Evolutionary conservation across 805 yeast genomes (phyloP).

Genomic region (Torulaspora microellipsoides): DNA sequence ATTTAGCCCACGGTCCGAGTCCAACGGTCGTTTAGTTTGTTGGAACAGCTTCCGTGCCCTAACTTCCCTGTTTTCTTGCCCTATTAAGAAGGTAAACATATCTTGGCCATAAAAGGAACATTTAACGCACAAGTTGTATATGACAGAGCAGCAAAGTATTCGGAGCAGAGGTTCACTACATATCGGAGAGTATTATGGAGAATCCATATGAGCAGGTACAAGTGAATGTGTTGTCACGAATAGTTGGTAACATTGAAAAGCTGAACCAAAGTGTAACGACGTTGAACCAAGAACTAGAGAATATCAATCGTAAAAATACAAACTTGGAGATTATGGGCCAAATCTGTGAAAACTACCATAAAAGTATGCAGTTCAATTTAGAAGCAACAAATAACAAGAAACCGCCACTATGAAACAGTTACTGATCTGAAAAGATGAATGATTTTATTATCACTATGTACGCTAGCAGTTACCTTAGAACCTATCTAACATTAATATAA

Average conservation of each 20-base stretch:
- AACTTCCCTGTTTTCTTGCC: no score
- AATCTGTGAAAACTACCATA: slow-evolving; percentile 73
- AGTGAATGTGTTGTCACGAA: slow-evolving; percentile 66
- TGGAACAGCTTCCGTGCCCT: no score
- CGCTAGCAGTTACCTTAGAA: not conserved
- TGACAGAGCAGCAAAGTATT: no score
- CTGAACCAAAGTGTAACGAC: slow-evolving; percentile 66
- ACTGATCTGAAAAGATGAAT: not conserved
- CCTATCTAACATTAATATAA: no score
- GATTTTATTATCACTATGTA: not conserved
- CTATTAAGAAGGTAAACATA: no score
- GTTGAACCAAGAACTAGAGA: slow-evolving; percentile 55
- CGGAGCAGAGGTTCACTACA: no score
- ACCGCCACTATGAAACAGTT: slow-evolving; percentile 22
- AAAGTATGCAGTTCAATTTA: slow-evolving; percentile 65
- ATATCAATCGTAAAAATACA: slow-evolving; percentile 61
- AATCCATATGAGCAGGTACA: slow-evolving; percentile 85
- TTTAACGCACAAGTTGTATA: no score
- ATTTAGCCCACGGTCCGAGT: no score
- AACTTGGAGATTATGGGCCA: slow-evolving; percentile 67
- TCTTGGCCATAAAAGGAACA: no score
- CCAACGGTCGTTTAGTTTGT: no score
- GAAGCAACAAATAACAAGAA: slow-evolving; percentile 57
- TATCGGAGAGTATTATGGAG: slow-evolving; percentile 47
- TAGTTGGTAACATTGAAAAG: slow-evolving; percentile 71